Conservation (phyloP, 2,329 filamentous ascomycete species). For the Stachybotrys chartarum region DNA sequence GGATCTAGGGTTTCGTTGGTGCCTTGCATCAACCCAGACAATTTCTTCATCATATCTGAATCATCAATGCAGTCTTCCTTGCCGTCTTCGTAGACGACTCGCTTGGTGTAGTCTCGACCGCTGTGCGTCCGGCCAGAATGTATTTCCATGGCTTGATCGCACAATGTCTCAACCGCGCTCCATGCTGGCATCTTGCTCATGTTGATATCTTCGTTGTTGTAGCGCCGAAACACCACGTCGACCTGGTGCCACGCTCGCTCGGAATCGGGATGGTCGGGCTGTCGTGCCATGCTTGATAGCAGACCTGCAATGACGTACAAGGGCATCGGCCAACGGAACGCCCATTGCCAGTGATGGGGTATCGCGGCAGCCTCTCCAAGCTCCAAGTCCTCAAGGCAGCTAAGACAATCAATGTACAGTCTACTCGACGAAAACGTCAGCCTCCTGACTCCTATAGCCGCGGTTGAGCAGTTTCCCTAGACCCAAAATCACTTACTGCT, state of each 20-base stretch:
- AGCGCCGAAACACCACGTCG: slow-evolving; percentile 7
- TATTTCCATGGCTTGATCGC: slow-evolving; percentile 8
- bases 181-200: slow-evolving; percentile 9
- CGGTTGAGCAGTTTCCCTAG: background rate
- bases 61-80: slow-evolving; percentile 10
- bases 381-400: slow-evolving; percentile 8
- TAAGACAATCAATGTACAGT: slow-evolving; percentile 9
- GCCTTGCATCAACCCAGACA: background rate
- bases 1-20: background rate
- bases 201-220: slow-evolving; percentile 9
- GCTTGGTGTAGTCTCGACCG: slow-evolving; percentile 6
- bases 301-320: slow-evolving; percentile 8
- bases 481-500: slow-evolving; percentile 2
- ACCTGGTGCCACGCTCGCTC: slow-evolving; percentile 10
- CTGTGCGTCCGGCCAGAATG: slow-evolving; percentile 6
- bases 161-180: slow-evolving; percentile 7
- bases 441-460: background rate
- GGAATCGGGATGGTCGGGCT: slow-evolving; percentile 7
- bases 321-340: slow-evolving; percentile 10
- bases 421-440: background rate
- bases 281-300: slow-evolving; percentile 5
- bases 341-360: slow-evolving; percentile 9
- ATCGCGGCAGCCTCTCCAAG: slow-evolving; percentile 7
- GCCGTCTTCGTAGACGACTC: slow-evolving; percentile 10
- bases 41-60: background rate